These are phyloP conservation scores for Solanum corneliomulleri DNA, from an alignment of 257 asterid species.

Conservation along the genomic window DNA sequence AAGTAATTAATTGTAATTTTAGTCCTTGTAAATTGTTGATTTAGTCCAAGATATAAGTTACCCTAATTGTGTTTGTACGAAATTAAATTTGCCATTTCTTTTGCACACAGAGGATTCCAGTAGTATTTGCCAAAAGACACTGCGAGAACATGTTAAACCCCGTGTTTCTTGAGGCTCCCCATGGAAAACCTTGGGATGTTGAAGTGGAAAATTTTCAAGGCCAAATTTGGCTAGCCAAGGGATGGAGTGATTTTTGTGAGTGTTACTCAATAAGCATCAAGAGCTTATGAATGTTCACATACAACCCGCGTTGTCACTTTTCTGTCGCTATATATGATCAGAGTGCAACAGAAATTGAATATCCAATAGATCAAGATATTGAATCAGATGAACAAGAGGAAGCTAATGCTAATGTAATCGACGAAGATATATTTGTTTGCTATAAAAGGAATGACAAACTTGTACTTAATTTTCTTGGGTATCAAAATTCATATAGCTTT, in stretches of 20 bases:
- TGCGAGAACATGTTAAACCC: slow-evolving; percentile 5
- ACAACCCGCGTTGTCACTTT: background rate
- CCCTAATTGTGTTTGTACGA: background rate
- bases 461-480: too few species aligned
- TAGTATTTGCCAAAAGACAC: slow-evolving; percentile 5
- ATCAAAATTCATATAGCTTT: too few species aligned
- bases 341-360: too few species aligned
- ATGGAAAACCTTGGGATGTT: slow-evolving; percentile 10
- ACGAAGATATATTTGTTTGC: too few species aligned
- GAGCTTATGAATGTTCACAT: background rate
- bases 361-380: background rate
- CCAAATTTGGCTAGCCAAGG: slow-evolving; percentile 16
- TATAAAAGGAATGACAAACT: too few species aligned
- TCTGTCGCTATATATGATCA: background rate
- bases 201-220: slow-evolving; percentile 5
- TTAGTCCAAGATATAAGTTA: too few species aligned
- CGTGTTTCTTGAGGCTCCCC: slow-evolving; percentile 18
- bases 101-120: slow-evolving; percentile 16
- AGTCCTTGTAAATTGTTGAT: too few species aligned
- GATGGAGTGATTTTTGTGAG: background rate
- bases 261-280: background rate
- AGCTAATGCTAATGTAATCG: too few species aligned
- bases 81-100: background rate
- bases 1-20: too few species aligned
- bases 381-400: background rate